phyloP scores from a whole-genome alignment of 2,329 filamentous ascomycete genomes.

The Exophiala aquamarina region DNA sequence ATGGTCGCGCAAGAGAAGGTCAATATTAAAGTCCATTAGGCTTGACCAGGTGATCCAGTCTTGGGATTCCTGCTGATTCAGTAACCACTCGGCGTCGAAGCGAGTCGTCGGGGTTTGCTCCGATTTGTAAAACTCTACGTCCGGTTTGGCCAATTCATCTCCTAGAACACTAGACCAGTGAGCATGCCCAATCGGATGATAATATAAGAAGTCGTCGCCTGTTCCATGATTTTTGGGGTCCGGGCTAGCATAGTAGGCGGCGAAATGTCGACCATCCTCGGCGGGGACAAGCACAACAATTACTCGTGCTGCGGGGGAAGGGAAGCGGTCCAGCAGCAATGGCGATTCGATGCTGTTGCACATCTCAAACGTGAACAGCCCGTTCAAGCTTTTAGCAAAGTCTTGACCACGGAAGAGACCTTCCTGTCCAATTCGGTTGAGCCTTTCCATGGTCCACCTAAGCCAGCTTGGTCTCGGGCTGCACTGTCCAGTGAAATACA shows the following conservation, averaged over 20 bases:
- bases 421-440: conserved; percentile 4
- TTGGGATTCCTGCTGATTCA: conserved; percentile 1
- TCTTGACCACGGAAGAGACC: conserved; percentile 7
- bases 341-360: neutral
- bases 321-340: neutral
- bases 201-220: no score
- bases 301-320: conserved; percentile 6
- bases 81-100: neutral
- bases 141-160: no score
- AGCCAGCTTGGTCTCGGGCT: conserved; percentile 4
- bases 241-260: no score
- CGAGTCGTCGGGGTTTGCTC: neutral
- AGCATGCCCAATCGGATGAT: no score
- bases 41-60: conserved; percentile 6
- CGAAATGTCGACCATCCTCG: neutral
- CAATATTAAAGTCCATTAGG: conserved; percentile 4
- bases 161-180: no score
- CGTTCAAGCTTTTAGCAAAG: conserved; percentile 7
- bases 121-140: neutral
- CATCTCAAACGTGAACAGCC: conserved; percentile 6
- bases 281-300: conserved; percentile 4
- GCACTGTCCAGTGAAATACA: conserved; percentile 6
- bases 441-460: conserved; percentile 3
- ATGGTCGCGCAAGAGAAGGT: conserved; percentile 8
- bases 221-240: no score